These are phyloP conservation scores for Hippophae rhamnoides DNA, from an alignment of 306 rosid species.

Conservation along the genomic window DNA sequence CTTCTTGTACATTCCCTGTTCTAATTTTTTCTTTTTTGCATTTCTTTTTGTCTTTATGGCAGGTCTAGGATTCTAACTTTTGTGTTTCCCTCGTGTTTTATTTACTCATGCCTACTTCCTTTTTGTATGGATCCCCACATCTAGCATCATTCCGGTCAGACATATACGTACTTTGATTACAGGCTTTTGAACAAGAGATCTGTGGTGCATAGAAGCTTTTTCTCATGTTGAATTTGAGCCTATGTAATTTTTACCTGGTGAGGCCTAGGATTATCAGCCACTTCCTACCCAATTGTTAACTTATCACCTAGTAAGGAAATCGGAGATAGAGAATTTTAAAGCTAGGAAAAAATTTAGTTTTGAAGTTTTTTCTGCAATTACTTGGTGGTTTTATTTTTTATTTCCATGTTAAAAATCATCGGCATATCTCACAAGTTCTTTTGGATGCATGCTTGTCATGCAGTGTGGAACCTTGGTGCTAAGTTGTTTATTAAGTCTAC, in stretches of 20 bases:
- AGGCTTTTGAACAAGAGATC: constrained; percentile 15
- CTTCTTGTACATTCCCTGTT: not conserved
- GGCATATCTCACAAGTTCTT: constrained; percentile 3
- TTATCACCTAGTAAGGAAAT: constrained; percentile 26
- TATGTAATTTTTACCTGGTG: constrained; percentile 16
- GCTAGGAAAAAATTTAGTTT: constrained; percentile 14
- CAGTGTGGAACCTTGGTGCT: constrained; percentile 25
- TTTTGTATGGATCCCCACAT: constrained; percentile 21
- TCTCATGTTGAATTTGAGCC: constrained; percentile 17
- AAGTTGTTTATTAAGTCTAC: constrained; percentile 17
- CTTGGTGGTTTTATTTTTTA: not conserved
- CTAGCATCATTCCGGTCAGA: constrained; percentile 22
- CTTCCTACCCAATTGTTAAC: constrained; percentile 29
- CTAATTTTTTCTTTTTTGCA: not conserved
- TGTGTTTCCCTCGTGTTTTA: constrained; percentile 30
- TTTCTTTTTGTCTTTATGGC: constrained; percentile 14
- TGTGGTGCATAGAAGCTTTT: constrained; percentile 17
- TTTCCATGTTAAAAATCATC: not conserved
- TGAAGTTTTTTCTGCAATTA: not conserved
- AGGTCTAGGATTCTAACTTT: constrained; percentile 38
- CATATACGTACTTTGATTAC: constrained; percentile 10
- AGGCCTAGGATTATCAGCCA: constrained; percentile 26
- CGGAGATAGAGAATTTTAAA: constrained; percentile 33
- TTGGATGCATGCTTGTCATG: constrained; percentile 19
- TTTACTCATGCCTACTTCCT: constrained; percentile 17